These are phyloP conservation scores for Paraphoma chrysanthemicola DNA, from an alignment of 2,329 filamentous ascomycete species.

Conservation along the genomic window DNA sequence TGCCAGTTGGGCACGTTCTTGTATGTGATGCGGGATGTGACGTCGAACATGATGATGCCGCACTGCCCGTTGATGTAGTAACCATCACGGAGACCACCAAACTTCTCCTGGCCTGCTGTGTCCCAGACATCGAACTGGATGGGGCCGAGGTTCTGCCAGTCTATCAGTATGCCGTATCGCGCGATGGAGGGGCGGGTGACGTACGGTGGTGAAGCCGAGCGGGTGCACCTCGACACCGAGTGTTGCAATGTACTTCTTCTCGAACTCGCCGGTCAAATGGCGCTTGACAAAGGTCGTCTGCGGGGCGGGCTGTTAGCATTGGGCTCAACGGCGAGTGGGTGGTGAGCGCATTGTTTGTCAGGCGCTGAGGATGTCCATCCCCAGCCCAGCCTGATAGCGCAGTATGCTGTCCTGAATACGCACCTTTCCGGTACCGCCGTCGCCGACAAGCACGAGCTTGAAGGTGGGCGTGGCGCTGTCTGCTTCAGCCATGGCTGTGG, in stretches of 20 bases:
- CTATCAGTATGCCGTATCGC: slow-evolving; percentile 29
- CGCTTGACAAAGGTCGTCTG: slow-evolving; percentile 99
- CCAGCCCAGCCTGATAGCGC: neutral
- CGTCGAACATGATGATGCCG: slow-evolving; percentile 99
- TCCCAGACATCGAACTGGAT: slow-evolving; percentile 99
- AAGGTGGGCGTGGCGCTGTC: slow-evolving; percentile 75
- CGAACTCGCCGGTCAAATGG: slow-evolving; percentile 99
- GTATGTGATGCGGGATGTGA: slow-evolving; percentile 99
- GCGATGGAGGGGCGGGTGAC: slow-evolving; percentile 43
- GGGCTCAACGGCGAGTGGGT: slow-evolving; percentile 2
- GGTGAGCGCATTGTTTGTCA: slow-evolving; percentile 14
- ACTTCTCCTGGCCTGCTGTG: slow-evolving; percentile 99
- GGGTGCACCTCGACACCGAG: slow-evolving; percentile 99
- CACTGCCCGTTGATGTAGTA: slow-evolving; percentile 99
- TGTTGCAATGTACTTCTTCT: slow-evolving; percentile 99
- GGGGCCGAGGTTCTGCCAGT: slow-evolving; percentile 78
- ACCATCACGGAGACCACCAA: slow-evolving; percentile 97
- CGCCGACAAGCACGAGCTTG: slow-evolving; percentile 99
- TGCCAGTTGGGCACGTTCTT: slow-evolving; percentile 99
- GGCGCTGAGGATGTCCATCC: slow-evolving; percentile 2
- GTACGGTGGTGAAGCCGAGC: slow-evolving; percentile 95
- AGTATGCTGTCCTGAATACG: slow-evolving; percentile 40
- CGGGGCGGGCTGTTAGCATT: slow-evolving; percentile 30
- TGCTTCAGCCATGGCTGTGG: slow-evolving; percentile 62
- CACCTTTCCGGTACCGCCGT: slow-evolving; percentile 99